Base-by-base conservation (phyloP, 495 filamentous ascomycete genomes). In the Aspergillus sparsus region DNA sequence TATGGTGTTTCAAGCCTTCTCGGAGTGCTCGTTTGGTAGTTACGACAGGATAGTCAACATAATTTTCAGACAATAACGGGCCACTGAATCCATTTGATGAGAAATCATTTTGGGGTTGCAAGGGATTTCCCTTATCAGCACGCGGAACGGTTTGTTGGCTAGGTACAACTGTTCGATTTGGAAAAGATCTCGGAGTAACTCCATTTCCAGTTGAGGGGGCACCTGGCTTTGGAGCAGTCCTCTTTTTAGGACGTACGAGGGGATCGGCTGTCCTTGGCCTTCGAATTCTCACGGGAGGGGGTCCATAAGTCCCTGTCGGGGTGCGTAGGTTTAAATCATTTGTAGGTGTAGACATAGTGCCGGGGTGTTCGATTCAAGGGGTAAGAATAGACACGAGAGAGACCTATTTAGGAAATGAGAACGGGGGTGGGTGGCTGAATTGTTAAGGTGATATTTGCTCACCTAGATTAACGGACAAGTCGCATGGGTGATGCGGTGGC, bases 1-100 rank as follows among this genome's bases (percentile, higher is more conserved):
- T 82, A 68, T 98, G 95, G 65, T 92, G 83, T 52, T 94, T 88
- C 33, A 96, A 69, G 6, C 88, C 91, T 62, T 96, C 87, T 61
- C 90, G 80, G 36, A 98, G 68, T 7, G 85, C 84, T 62, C 85
- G 82, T 71, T 94, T 95, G 8, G 93, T 93, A 7, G 89, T 89
- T 21, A 89, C 82, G 15, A 98, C 71, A 7, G 90, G 89, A 64
- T 84, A 90, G 36, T 93, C 89, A 7, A 74, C 63, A 60, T 80
- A 85, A 7, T 64, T 72, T 15, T 74, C 69, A 1, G 77, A 81
- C 10, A 85, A 74, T 4, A 82, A 68, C 37, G 81, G 77, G 4
- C 81, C 77, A 35, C 83, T 85, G 75, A 89, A 91, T 15, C 86
- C 87, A 53, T 83, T 85, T 12, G 71, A 66, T 2, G 70, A 62